Percentiles rank a stretch among this genome's conserved stretches.
Conservation (phyloP, 2,329 filamentous ascomycete species). For the Xylariaceae sp. region DNA sequence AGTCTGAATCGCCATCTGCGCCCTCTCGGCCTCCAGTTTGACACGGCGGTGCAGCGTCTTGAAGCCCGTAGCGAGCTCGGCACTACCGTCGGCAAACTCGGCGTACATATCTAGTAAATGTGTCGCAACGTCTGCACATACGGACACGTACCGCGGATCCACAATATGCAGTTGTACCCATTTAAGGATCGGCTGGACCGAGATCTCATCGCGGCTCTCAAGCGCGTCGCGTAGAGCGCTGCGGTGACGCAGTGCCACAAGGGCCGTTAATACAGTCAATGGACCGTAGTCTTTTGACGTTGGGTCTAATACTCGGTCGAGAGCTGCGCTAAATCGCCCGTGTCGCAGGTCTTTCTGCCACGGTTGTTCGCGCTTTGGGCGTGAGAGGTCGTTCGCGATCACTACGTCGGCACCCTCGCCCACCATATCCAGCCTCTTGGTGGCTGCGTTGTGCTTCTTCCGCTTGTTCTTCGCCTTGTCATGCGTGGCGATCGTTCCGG, state of each 20-base stretch:
- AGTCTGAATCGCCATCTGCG: slow-evolving; percentile 81
- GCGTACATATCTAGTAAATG: slow-evolving; percentile 87
- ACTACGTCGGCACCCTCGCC: slow-evolving; percentile 88
- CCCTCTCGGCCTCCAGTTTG: slow-evolving; percentile 77
- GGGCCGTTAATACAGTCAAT: slow-evolving; percentile 72
- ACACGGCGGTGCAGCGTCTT: slow-evolving; percentile 73
- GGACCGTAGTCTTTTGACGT: slow-evolving; percentile 59
- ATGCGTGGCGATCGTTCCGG: slow-evolving; percentile 78
- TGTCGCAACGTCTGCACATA: slow-evolving; percentile 84
- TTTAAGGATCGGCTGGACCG: slow-evolving; percentile 79
- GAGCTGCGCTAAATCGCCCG: slow-evolving; percentile 75
- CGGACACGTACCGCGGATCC: slow-evolving; percentile 78
- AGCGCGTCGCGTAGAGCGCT: slow-evolving; percentile 83
- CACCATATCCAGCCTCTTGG: slow-evolving; percentile 72
- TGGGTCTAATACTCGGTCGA: slow-evolving; percentile 77
- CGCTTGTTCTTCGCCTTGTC: slow-evolving; percentile 75
- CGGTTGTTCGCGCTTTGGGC: slow-evolving; percentile 57
- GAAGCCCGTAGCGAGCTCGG: slow-evolving; percentile 74
- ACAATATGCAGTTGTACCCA: slow-evolving; percentile 84
- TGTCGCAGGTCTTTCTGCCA: slow-evolving; percentile 87
- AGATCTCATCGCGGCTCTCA: slow-evolving; percentile 78
- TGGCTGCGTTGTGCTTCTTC: slow-evolving; percentile 59
- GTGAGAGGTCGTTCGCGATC: slow-evolving; percentile 71
- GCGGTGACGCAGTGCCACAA: slow-evolving; percentile 86
- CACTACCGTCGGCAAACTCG: slow-evolving; percentile 75